Evolutionary conservation across 2,329 filamentous ascomycete genomes (phyloP).

Genomic region (Penicillium expansum): DNA sequence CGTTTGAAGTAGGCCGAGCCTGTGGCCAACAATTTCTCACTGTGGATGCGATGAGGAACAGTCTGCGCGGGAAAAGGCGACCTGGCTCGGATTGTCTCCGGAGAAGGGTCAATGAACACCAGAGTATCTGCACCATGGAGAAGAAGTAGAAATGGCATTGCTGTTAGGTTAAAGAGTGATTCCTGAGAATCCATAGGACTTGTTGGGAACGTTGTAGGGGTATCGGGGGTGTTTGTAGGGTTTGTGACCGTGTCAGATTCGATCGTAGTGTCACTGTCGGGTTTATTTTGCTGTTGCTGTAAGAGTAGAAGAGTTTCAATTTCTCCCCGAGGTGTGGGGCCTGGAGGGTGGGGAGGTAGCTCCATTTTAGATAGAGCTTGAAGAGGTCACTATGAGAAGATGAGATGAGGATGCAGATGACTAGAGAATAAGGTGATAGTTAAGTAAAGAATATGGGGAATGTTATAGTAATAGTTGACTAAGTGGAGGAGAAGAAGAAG

Average conservation of each 20-base stretch:
- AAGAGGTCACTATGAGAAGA: neutral
- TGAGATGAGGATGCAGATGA: neutral
- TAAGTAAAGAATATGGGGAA: too few relatives aligned
- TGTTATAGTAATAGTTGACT: too few relatives aligned
- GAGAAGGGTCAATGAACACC: slow-evolving; percentile 37
- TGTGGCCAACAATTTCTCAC: slow-evolving; percentile 30
- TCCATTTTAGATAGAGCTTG: too few relatives aligned
- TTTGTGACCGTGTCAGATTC: neutral
- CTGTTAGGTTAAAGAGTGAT: neutral
- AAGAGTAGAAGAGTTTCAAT: neutral
- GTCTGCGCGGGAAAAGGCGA: slow-evolving; percentile 11
- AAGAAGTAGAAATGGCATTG: slow-evolving; percentile 20
- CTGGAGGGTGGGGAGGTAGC: neutral
- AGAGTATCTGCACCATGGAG: too few relatives aligned
- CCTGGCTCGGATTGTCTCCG: slow-evolving; percentile 15
- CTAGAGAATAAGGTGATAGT: neutral
- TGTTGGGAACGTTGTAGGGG: too few relatives aligned
- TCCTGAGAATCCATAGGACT: neutral
- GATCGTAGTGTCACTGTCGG: too few relatives aligned
- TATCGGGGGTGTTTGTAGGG: neutral
- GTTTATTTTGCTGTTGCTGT: neutral
- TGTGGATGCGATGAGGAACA: slow-evolving; percentile 36
- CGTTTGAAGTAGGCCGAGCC: slow-evolving; percentile 31
- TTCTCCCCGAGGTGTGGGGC: neutral
- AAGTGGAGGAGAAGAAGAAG: too few relatives aligned